phyloP scores from a whole-genome alignment of 148 eudicot genomes.

The Vaccinium myrtillus region DNA sequence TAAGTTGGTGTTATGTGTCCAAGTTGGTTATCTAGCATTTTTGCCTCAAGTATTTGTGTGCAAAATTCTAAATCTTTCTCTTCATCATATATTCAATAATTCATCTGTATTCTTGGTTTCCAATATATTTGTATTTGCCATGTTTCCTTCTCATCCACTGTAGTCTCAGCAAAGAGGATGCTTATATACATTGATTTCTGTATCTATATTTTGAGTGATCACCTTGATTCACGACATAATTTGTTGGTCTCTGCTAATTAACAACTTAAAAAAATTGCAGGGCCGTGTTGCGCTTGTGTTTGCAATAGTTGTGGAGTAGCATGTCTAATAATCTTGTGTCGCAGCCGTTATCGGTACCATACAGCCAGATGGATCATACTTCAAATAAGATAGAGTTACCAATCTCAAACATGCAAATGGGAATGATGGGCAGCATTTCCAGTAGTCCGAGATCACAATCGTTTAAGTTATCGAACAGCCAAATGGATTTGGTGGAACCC shows the following conservation, averaged over 20 bases:
- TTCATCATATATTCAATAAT: background rate
- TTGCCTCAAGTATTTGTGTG: background rate
- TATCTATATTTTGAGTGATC: no score
- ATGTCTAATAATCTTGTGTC: slow-evolving; percentile 58
- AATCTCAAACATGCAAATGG: slow-evolving; percentile 35
- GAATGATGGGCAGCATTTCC: slow-evolving; percentile 34
- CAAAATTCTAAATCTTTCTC: background rate
- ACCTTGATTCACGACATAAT: background rate
- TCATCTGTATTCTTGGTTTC: background rate
- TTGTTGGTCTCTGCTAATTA: background rate
- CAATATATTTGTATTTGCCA: background rate
- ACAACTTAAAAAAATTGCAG: slow-evolving; percentile 3
- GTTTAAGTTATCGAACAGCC: slow-evolving; percentile 37
- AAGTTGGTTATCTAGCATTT: background rate
- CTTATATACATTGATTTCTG: background rate
- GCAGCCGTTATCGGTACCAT: slow-evolving; percentile 36
- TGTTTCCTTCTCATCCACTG: background rate
- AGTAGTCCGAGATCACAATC: slow-evolving; percentile 29
- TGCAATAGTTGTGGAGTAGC: slow-evolving; percentile 8
- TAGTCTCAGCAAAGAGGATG: background rate
- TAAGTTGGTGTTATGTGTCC: background rate
- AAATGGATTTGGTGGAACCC: slow-evolving; percentile 31
- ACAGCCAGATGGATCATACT: slow-evolving; percentile 40
- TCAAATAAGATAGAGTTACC: slow-evolving; percentile 40
- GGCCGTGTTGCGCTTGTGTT: background rate